phyloP scores from a whole-genome alignment of 768 basidiomycete species.

The Leccinum longicurvipes region DNA sequence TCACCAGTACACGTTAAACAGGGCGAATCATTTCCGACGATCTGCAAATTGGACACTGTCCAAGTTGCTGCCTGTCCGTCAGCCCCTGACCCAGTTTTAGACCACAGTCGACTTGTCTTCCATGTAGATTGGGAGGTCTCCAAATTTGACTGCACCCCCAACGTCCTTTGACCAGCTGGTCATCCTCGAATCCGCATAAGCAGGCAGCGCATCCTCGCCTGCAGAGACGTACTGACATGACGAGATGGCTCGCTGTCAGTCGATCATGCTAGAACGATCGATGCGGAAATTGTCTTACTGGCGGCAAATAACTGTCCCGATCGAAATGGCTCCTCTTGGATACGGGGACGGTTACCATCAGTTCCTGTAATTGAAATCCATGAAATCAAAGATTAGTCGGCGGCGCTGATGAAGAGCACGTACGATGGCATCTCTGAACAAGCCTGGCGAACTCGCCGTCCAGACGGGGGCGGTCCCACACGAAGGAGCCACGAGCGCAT shows the following conservation, averaged over 20 bases:
- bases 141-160: slow-evolving; percentile 31
- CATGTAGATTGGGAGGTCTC: slow-evolving; percentile 41
- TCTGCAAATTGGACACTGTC: slow-evolving; percentile 5
- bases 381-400: background rate
- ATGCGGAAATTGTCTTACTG: slow-evolving; percentile 27
- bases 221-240: slow-evolving; percentile 38
- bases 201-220: slow-evolving; percentile 33
- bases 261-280: background rate
- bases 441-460: slow-evolving; percentile 39
- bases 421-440: slow-evolving; percentile 39
- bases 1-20: slow-evolving; percentile 7
- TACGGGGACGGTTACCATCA: slow-evolving; percentile 39
- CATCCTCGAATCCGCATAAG: slow-evolving; percentile 28
- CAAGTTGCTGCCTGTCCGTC: background rate
- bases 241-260: background rate
- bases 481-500: slow-evolving; percentile 27
- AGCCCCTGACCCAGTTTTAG: background rate
- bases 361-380: too few species aligned
- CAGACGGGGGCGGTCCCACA: slow-evolving; percentile 36
- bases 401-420: slow-evolving; percentile 10
- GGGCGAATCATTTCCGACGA: background rate
- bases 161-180: slow-evolving; percentile 25
- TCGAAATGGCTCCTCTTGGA: slow-evolving; percentile 35
- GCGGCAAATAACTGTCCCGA: slow-evolving; percentile 41
- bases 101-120: slow-evolving; percentile 31